A percentile compares a stretch with the other conserved stretches of the same genome.
phyloP scores from a whole-genome alignment of 768 basidiomycete genomes.

The Holtermannia corniformis region DNA sequence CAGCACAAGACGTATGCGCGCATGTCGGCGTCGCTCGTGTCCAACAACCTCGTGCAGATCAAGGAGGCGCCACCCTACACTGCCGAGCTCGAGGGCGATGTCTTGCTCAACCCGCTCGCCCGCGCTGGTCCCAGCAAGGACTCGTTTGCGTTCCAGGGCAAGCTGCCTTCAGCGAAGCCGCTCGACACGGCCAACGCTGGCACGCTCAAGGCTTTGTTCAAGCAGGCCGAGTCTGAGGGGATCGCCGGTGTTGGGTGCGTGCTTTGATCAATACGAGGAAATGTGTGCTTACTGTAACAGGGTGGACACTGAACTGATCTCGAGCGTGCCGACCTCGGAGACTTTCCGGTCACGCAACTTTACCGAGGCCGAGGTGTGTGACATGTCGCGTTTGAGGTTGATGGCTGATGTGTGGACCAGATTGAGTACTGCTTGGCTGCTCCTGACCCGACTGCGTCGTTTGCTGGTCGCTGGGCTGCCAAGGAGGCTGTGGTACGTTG shows the following conservation, averaged over 20 bases:
- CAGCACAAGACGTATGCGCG: constrained; percentile 45
- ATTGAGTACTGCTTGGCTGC: constrained; percentile 76
- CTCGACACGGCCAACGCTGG: constrained; percentile 60
- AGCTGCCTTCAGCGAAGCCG: constrained; percentile 48
- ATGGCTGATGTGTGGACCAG: constrained; percentile 7
- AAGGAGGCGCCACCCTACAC: constrained; percentile 86
- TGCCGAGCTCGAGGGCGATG: constrained; percentile 71
- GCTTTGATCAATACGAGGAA: constrained; percentile 48
- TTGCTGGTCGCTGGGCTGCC: constrained; percentile 93
- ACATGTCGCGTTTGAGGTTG: not conserved
- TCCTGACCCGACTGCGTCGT: constrained; percentile 76
- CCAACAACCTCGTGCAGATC: constrained; percentile 84
- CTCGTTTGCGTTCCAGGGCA: constrained; percentile 67
- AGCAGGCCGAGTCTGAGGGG: constrained; percentile 41
- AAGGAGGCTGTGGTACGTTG: constrained; percentile 64
- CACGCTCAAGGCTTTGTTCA: constrained; percentile 53
- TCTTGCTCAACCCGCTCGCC: constrained; percentile 85
- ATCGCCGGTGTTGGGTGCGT: constrained; percentile 62
- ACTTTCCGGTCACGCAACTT: constrained; percentile 88
- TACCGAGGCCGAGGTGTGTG: constrained; percentile 59
- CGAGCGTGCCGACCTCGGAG: constrained; percentile 80
- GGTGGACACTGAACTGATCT: constrained; percentile 66
- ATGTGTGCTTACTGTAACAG: constrained; percentile 7
- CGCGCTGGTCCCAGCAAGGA: constrained; percentile 75
- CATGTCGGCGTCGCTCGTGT: constrained; percentile 90